Evolutionary conservation across 202 grass and related monocot species (phyloP), one percentile per base, ranked within the genome.

Genomic region (Bolboschoenoplectus hybrid): DNA sequence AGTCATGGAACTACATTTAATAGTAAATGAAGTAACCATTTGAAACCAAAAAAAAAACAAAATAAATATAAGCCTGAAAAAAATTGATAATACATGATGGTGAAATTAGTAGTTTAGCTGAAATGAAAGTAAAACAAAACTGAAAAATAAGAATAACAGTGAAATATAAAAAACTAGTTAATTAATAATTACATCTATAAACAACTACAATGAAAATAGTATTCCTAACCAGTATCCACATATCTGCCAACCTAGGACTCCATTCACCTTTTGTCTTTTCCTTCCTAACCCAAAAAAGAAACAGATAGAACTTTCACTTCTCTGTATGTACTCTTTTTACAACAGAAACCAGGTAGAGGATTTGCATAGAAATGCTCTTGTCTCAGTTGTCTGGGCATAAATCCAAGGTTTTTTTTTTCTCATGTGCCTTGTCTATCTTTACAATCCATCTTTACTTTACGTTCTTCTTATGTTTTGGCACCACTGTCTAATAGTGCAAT

Each of bases 301-400:
- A 85, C 40, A 43, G 39, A 61, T 61, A 20, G 81, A 88, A 84
- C 26, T 26, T 83, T 85, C 79, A 88, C 17, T 83, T 85, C 69
- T 88, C 81, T 63, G 4, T 89, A 52, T 89, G 43, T 72, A 52
- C 84, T 91, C 26, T 34, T 91, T 85, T 83, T 85, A 89, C 91
- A 93, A 74, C 93, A 93, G 70, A 92, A 95, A 38, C 89, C 95
- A 4, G 95, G 92, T 70, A 93, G 82, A 81, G 95, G 95, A 90
- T 95, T 97, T 88, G 92, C 89, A 67, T 97, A 97, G 71, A 97
- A 95, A 68, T 93, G 82, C 85, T 95, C 92, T n/a, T 89, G 88
- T 85, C 91, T 90, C 50, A 86, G 83, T 12, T 26, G 26, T 26
- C 26, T 26, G 26, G 26, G 26, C 26, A 26, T 26, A 26, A 26